Evolutionary conservation across 495 filamentous ascomycete genomes (phyloP).

Genomic region (Arthonia radiata): DNA sequence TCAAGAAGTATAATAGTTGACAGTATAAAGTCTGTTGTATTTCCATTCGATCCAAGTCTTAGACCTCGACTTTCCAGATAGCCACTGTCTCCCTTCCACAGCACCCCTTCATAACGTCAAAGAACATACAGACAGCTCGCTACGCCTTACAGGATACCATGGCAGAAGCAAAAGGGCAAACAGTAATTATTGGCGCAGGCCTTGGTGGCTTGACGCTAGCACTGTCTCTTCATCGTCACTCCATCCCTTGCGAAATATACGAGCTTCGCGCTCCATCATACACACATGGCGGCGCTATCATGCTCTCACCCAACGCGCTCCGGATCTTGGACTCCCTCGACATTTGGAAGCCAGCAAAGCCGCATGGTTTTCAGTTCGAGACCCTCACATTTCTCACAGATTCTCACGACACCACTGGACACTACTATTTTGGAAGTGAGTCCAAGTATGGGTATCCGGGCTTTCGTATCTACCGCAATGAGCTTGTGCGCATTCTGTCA

Average conservation of each 20-base stretch:
- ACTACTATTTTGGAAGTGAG: constrained; percentile 20
- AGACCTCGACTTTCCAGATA: too few relatives aligned
- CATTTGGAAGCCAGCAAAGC: constrained; percentile 17
- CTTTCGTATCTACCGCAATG: constrained; percentile 22
- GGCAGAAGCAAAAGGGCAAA: too few relatives aligned
- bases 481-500: constrained; percentile 17
- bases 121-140: too few relatives aligned
- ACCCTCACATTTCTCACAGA: constrained; percentile 17
- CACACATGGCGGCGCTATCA: constrained; percentile 21
- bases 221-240: constrained; percentile 16
- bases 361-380: constrained; percentile 14
- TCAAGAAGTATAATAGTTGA: too few relatives aligned
- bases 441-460: constrained; percentile 20
- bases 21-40: too few relatives aligned
- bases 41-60: too few relatives aligned
- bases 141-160: too few relatives aligned
- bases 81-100: too few relatives aligned
- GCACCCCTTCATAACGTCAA: too few relatives aligned
- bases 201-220: constrained; percentile 23
- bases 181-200: too few relatives aligned
- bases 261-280: constrained; percentile 11
- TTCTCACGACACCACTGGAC: constrained; percentile 13
- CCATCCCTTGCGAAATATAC: constrained; percentile 20
- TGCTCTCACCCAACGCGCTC: constrained; percentile 27
- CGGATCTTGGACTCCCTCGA: constrained; percentile 20